Percentiles rank a stretch among this genome's conserved stretches.
These are phyloP conservation scores for Linaria vulgaris DNA, from an alignment of 257 asterid genomes.

Conservation along the genomic window DNA sequence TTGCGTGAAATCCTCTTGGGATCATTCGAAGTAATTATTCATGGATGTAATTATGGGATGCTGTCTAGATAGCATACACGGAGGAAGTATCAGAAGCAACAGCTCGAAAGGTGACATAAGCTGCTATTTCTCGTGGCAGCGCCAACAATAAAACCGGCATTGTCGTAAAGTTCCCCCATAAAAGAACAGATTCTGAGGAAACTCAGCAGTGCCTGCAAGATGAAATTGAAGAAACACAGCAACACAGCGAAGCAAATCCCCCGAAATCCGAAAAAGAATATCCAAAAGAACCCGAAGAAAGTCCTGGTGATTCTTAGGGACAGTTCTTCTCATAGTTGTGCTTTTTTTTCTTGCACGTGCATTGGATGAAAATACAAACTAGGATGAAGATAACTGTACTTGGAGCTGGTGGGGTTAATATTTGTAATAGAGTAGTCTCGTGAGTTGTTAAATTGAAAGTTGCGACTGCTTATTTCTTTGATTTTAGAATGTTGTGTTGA, in stretches of 20 bases:
- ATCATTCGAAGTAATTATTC: background rate
- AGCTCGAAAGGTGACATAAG: constrained; percentile 86
- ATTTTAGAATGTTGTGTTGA: no score
- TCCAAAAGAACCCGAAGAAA: no score
- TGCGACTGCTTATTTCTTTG: no score
- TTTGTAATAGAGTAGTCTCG: no score
- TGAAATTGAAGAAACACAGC: constrained; percentile 33
- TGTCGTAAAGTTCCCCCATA: constrained; percentile 79
- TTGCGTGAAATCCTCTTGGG: no score
- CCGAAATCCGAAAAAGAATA: constrained; percentile 36
- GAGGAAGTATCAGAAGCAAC: constrained; percentile 88
- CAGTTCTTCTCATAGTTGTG: no score
- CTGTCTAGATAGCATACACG: constrained; percentile 66
- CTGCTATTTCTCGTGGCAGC: constrained; percentile 94
- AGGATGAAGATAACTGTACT: no score
- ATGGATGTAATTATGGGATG: constrained; percentile 57
- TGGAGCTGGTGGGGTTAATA: no score
- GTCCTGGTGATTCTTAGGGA: no score
- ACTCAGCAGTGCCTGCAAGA: constrained; percentile 2
- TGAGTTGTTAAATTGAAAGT: no score
- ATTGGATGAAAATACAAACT: no score
- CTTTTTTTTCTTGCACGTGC: no score
- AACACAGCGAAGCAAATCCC: constrained; percentile 27
- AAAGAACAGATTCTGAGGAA: constrained; percentile 1
- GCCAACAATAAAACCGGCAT: constrained; percentile 97